Percentiles rank a stretch among this genome's conserved stretches.
Conservation (phyloP, 179 eudicot genomes). For the Beta macrorhiza region DNA sequence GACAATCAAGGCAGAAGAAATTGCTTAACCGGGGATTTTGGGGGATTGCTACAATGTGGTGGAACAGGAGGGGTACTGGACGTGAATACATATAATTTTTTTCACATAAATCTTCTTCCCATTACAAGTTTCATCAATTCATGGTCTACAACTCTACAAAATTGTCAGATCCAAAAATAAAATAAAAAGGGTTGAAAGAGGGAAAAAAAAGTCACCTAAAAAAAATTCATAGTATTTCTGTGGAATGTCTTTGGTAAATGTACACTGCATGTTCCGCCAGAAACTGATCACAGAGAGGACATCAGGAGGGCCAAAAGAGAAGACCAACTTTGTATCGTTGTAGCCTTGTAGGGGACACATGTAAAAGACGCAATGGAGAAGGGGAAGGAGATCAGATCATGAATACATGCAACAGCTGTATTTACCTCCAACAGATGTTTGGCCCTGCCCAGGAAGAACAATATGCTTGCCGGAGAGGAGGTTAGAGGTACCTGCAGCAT, state of each 20-base stretch:
- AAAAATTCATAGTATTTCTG: neutral
- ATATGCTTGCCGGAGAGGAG: constrained; percentile 7
- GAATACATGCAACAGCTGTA: constrained; percentile 14
- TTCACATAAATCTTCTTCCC: neutral
- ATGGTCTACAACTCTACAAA: neutral
- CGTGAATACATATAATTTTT: neutral
- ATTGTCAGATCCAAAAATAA: neutral
- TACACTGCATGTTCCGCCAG: neutral
- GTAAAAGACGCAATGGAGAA: neutral
- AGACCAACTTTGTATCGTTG: neutral
- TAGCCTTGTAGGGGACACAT: neutral
- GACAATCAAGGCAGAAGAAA: too few species aligned
- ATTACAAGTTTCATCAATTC: neutral
- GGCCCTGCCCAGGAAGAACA: constrained; percentile 4
- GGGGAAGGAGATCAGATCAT: neutral
- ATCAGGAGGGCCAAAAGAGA: neutral
- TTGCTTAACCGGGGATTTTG: too few species aligned
- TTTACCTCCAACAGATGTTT: neutral
- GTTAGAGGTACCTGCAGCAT: neutral
- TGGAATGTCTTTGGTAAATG: neutral
- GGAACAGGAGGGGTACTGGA: neutral
- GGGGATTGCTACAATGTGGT: too few species aligned
- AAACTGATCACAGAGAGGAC: neutral
- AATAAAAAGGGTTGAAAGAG: neutral
- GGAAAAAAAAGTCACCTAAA: neutral